Evolutionary conservation across 2,329 filamentous ascomycete genomes (phyloP).

Genomic region (Hortaea werneckii): DNA sequence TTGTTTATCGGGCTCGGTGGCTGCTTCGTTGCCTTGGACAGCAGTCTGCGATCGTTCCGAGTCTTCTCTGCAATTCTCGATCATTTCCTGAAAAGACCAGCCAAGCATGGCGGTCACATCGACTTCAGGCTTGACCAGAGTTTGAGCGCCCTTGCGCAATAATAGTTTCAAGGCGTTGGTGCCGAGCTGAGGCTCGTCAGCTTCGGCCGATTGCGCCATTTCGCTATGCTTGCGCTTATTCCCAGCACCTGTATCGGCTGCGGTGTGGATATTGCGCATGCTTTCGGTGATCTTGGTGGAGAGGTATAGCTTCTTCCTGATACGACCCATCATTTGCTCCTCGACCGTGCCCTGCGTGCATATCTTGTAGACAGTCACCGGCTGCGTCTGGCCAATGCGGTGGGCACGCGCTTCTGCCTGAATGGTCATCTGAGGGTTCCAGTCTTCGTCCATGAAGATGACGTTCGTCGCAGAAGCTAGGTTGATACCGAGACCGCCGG

Average conservation of each 20-base stretch:
- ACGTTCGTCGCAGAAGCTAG: slow-evolving; percentile 45
- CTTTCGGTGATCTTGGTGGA: slow-evolving; percentile 51
- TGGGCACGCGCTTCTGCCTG: slow-evolving; percentile 47
- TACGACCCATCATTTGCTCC: slow-evolving; percentile 48
- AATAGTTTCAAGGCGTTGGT: slow-evolving; percentile 45
- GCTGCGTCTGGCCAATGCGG: slow-evolving; percentile 44
- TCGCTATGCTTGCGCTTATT: slow-evolving; percentile 23
- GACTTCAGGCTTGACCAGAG: slow-evolving; percentile 42
- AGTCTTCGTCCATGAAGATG: slow-evolving; percentile 47
- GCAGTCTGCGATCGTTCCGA: slow-evolving; percentile 31
- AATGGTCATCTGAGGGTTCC: slow-evolving; percentile 44
- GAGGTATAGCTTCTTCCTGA: slow-evolving; percentile 53
- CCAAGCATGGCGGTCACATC: slow-evolving; percentile 46
- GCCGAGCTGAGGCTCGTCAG: slow-evolving; percentile 43
- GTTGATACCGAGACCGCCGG: slow-evolving; percentile 48
- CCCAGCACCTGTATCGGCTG: slow-evolving; percentile 9
- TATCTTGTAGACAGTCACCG: slow-evolving; percentile 47
- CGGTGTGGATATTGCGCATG: slow-evolving; percentile 44
- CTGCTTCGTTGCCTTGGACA: neutral
- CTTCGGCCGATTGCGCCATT: slow-evolving; percentile 21
- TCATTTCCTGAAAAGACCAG: slow-evolving; percentile 47
- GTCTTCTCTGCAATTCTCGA: slow-evolving; percentile 45
- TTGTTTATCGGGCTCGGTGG: slow-evolving; percentile 38
- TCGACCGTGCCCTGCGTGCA: slow-evolving; percentile 49
- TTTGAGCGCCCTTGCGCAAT: slow-evolving; percentile 45